A percentile compares a stretch with the other conserved stretches of the same genome.
Evolutionary conservation across 768 basidiomycete species (phyloP).

Genomic region (Agaricus sinodeliciosus): DNA sequence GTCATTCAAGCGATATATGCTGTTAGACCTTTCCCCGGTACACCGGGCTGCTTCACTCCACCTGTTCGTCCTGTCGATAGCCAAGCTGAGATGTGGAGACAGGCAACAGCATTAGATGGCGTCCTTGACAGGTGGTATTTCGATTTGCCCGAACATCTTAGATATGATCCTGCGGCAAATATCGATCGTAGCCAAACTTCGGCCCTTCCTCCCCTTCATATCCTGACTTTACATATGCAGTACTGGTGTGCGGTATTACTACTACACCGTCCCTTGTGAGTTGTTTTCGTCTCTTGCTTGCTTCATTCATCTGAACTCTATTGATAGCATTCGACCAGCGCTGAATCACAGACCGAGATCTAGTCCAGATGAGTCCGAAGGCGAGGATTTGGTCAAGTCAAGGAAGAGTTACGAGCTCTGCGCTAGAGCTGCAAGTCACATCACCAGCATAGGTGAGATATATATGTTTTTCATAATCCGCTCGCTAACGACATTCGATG

Average conservation of each 20-base stretch:
- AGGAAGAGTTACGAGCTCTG: constrained; percentile 70
- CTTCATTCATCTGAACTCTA: no score
- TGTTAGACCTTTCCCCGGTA: constrained; percentile 35
- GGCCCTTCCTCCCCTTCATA: constrained; percentile 30
- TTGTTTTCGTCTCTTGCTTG: constrained; percentile 11
- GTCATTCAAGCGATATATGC: constrained; percentile 71
- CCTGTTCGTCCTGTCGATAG: constrained; percentile 31
- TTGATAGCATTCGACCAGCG: constrained; percentile 34
- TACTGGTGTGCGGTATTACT: constrained; percentile 78
- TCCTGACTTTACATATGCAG: constrained; percentile 76
- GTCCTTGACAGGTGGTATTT: constrained; percentile 70
- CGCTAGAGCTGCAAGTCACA: constrained; percentile 71
- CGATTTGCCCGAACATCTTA: constrained; percentile 61
- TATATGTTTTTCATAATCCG: neutral
- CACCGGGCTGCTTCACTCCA: neutral
- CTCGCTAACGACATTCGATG: neutral
- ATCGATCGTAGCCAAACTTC: constrained; percentile 32
- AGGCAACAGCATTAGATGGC: constrained; percentile 47
- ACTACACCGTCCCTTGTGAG: constrained; percentile 76
- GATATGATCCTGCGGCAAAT: constrained; percentile 42
- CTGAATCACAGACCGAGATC: constrained; percentile 31
- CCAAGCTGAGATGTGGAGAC: constrained; percentile 34
- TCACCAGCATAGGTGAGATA: constrained; percentile 56
- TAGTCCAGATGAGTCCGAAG: constrained; percentile 38
- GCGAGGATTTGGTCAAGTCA: constrained; percentile 47